A percentile compares a stretch with the other conserved stretches of the same genome.
phyloP scores from a whole-genome alignment of 2,329 filamentous ascomycete species.

The Westerdykella aurantiaca region DNA sequence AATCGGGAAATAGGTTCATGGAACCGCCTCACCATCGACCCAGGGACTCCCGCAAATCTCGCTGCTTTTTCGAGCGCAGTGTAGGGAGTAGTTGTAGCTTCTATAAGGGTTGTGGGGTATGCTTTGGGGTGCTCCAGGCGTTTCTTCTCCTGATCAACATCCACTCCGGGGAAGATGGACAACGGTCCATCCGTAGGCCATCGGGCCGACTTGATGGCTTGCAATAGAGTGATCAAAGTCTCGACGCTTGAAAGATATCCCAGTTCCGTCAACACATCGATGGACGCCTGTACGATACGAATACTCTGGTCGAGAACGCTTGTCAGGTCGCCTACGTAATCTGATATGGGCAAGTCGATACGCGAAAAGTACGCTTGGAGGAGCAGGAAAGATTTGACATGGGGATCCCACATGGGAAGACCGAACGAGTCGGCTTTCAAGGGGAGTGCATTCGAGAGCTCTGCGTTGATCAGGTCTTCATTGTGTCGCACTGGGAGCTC shows the following conservation, averaged over 20 bases:
- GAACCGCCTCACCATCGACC: conserved; percentile 44
- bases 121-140: conserved; percentile 39
- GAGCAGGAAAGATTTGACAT: conserved; percentile 91
- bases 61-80: conserved; percentile 33
- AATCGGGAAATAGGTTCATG: conserved; percentile 59
- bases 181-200: conserved; percentile 81
- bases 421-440: conserved; percentile 58
- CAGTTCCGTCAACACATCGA: conserved; percentile 90
- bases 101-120: conserved; percentile 33
- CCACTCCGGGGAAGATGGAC: conserved; percentile 72
- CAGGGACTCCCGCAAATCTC: conserved; percentile 49
- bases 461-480: conserved; percentile 92
- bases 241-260: conserved; percentile 71
- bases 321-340: conserved; percentile 92
- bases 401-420: conserved; percentile 95
- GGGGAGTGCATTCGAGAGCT: conserved; percentile 76
- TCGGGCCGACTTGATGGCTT: conserved; percentile 85
- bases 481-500: conserved; percentile 97
- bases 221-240: conserved; percentile 77
- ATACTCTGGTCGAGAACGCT: conserved; percentile 90
- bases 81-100: conserved; percentile 26
- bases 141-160: conserved; percentile 40
- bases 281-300: conserved; percentile 90
- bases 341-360: conserved; percentile 85
- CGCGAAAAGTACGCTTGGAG: conserved; percentile 93